Base-by-base conservation (phyloP, 1,284 basidiomycete species). In the Exobasidium cylindrosporum region DNA sequence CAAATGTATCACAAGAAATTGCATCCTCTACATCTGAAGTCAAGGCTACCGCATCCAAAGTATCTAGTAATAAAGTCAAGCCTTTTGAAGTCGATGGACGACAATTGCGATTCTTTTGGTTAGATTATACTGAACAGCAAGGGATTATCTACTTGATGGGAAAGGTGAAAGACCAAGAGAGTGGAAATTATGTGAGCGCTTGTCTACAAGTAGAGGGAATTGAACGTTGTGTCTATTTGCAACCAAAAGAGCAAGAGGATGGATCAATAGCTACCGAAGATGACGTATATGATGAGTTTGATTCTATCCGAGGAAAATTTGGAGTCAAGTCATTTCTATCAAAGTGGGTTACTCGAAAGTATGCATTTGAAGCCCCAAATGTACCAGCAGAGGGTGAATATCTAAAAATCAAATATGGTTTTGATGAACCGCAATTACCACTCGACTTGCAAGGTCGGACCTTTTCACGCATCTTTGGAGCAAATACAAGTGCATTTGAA, bases 401-500 rank as follows among this genome's bases (percentile, higher is more conserved):
- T 91, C 82, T 97, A 82, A 97, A 99, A 81, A 68, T 79, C 58
- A 76, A 75, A 54, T 79, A 79, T 44, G 77, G 77, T 53, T 79
- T 79, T 50, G 77, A 79, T 60, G 73, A 77, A 66, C 76, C 77
- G 14, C 68, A 72, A 57, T 67, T 79, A 54, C 89, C 91, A 0
- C 83, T 84, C 62, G 86, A 86, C 54, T 84, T 89, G 6, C 86
- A 86, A 29, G 92, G 91, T 57, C 86, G 88, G 4, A 95, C 91
- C 43, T 95, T 97, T 78, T 85, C 87, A 49, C 87, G 87, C 61
- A 87, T 97, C 11, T 91, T 97, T 72, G 95, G 96, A n/a, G 90
- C 93, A 10, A 92, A 88, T 70, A 94, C 93, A 0, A 91, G 84
- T 60, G 89, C 95, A 0, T 98, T 99, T 73, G 96, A 98, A 80